Evolutionary conservation across 805 yeast species (phyloP), one percentile per base, ranked within the genome.

Genomic region (Dipodascopsis tothii): DNA sequence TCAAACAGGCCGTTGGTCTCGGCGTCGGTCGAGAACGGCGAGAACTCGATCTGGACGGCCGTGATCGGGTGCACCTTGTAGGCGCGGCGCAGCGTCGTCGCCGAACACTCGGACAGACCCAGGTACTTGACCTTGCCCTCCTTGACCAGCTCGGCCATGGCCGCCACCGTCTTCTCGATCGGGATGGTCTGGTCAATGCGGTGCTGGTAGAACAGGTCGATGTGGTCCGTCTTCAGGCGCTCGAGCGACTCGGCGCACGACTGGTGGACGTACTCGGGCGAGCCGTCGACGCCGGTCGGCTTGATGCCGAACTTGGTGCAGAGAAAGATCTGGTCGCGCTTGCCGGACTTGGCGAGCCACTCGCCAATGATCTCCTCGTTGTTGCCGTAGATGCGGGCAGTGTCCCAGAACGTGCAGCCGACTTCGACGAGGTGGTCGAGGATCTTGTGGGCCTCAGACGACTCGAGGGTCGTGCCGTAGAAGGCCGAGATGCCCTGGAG

Each of bases 11-110:
- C 95, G 58, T 82, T 77, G 2, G 60, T 46, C 35, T 77, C 57
- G 32, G 80, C 73, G 14, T 81, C 84, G 36, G 75, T 72, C n/a
- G 77, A 61, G 66, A 81, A 75, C 45, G 88, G 59, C 2, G 94
- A 84, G 48, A 80, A 73, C 63, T 87, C 96, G 35, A 82, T 70
- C 66, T 87, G 96, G 35, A 82, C 84, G 52, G 77, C 77, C 2
- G 77, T 69, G 44, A 85, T 70, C 33, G 80, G 81, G 37, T 63
- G 62, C 3, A 75, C 73, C 34, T 68, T 62, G 30, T 67, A 63
- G 2, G 92, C 88, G 48, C 74, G 74, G 19, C 63, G 60, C 44
- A 88, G 72, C 11, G 88, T 74, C 0, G 68, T 70, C 3, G 75
- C 80, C 19, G 75, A 70, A 17, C 78, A 82, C 63, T 87, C 96